Evolutionary conservation across 1,139 yeast species (phyloP), one percentile per base, ranked within the genome.

Genomic region (Saccharomyces hybrid): DNA sequence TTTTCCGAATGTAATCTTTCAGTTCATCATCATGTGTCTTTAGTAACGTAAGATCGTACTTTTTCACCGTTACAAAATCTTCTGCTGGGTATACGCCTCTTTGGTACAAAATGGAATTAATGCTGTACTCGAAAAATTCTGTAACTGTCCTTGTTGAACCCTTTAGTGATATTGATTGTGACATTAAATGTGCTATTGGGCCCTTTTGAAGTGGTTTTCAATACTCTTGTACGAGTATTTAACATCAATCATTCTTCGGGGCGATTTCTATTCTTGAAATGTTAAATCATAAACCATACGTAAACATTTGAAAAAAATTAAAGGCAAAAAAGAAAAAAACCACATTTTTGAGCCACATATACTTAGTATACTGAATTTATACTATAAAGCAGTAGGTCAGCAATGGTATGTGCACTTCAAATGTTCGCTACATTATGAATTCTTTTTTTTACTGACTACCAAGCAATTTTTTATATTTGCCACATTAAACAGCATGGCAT

Each of bases 1-100:
- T 85, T 61, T 77, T 78, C 52, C 79, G 74, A 25, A 91, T 82
- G 67, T 91, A 91, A 2, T 74, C 73, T 63, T 81, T 82, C 54
- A 91, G 86, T 52, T 88, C 96, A 48, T 85, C 87, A 67, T 90
- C 96, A 31, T 79, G 79, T 4, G 88, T 81, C 31, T 86, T 80
- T 52, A 91, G 75, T 70, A 91, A 73, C 56, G 86, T 87, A 54
- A 91, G 70, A 48, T 89, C 97, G 70, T 89, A 91, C 68, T 89
- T 89, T 61, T 82, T 79, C 3, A 88, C 91, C 0, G 86, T 78
- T 57, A 80, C 81, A 70, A 91, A 91, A 67, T 89, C 97, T 63
- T 88, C 96, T 1, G 88, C 78, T 0, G 97, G 97, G 65, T 91
- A 91, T 44, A 91, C 85, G 0, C 96, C 96, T 54, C 98, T 74